Percentiles rank a stretch among this genome's conserved stretches.
Evolutionary conservation across 2,329 filamentous ascomycete genomes (phyloP).

Genomic region (Neonectria sp.): DNA sequence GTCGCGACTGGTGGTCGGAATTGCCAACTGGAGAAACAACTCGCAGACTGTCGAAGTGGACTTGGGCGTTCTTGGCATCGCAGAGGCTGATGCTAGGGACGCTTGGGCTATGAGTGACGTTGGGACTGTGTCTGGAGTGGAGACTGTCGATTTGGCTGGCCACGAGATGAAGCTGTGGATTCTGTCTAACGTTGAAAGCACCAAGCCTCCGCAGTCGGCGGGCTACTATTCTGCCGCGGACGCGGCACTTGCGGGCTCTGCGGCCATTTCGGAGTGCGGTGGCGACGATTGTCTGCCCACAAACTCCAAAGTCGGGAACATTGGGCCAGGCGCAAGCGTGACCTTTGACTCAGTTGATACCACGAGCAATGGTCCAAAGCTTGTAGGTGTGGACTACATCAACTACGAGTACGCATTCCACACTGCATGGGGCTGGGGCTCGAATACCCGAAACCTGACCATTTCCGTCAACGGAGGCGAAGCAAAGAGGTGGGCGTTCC

Average conservation of each 20-base stretch:
- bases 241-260: slow-evolving; percentile 55
- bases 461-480: slow-evolving; percentile 61
- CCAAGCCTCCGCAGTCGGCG: slow-evolving; percentile 39
- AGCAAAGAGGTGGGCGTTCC: slow-evolving; percentile 64
- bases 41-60: slow-evolving; percentile 59
- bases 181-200: slow-evolving; percentile 51
- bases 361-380: slow-evolving; percentile 52
- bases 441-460: slow-evolving; percentile 66
- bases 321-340: slow-evolving; percentile 53
- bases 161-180: slow-evolving; percentile 60
- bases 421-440: slow-evolving; percentile 58
- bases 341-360: slow-evolving; percentile 53
- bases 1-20: slow-evolving; percentile 58
- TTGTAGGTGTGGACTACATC: slow-evolving; percentile 65
- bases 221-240: slow-evolving; percentile 58
- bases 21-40: slow-evolving; percentile 66
- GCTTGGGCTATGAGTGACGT: slow-evolving; percentile 56
- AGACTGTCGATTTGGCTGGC: slow-evolving; percentile 51
- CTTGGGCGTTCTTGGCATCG: slow-evolving; percentile 57
- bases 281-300: slow-evolving; percentile 58
- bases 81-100: slow-evolving; percentile 56
- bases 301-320: slow-evolving; percentile 59
- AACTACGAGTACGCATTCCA: slow-evolving; percentile 66
- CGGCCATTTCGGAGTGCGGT: slow-evolving; percentile 54
- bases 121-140: slow-evolving; percentile 50